A percentile compares a stretch with the other conserved stretches of the same genome.
Evolutionary conservation across 352 stramenopile genomes (phyloP).

Genomic region (Halophytophthora polymorphica): DNA sequence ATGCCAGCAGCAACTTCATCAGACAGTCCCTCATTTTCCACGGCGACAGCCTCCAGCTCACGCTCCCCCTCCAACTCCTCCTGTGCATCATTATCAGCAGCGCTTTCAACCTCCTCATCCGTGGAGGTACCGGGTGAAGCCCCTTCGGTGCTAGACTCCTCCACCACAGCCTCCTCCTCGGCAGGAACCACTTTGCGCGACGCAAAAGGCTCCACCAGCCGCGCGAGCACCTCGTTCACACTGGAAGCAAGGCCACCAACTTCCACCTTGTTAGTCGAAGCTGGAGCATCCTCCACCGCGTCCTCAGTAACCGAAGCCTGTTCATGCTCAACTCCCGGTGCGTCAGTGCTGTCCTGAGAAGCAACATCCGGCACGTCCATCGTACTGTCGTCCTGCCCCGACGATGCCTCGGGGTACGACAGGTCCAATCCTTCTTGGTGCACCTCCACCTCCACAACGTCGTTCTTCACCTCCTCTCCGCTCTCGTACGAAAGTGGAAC

Average conservation of each 20-base stretch:
- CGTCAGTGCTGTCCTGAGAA: neutral
- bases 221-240: conserved; percentile 28
- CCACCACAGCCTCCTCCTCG: conserved; percentile 4
- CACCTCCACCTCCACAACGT: neutral
- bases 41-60: conserved; percentile 1
- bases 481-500: neutral
- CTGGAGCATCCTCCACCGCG: conserved; percentile 2
- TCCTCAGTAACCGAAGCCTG: conserved; percentile 2
- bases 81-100: conserved; percentile 15
- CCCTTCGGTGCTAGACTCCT: neutral
- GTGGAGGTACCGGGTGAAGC: too few species aligned
- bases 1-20: too few species aligned
- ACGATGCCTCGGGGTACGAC: neutral
- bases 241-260: conserved; percentile 14
- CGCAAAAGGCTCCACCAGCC: conserved; percentile 26
- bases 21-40: neutral
- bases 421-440: neutral
- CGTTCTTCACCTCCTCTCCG: neutral
- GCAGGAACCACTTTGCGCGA: conserved; percentile 14
- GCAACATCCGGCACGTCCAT: neutral
- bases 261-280: conserved; percentile 5
- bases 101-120: conserved; percentile 18
- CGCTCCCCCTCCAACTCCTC: conserved; percentile 17
- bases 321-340: neutral
- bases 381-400: neutral